Percentiles rank a stretch among this genome's conserved stretches.
Conservation (phyloP, 495 filamentous ascomycete species). For the Hypoxylon crocopeplum region DNA sequence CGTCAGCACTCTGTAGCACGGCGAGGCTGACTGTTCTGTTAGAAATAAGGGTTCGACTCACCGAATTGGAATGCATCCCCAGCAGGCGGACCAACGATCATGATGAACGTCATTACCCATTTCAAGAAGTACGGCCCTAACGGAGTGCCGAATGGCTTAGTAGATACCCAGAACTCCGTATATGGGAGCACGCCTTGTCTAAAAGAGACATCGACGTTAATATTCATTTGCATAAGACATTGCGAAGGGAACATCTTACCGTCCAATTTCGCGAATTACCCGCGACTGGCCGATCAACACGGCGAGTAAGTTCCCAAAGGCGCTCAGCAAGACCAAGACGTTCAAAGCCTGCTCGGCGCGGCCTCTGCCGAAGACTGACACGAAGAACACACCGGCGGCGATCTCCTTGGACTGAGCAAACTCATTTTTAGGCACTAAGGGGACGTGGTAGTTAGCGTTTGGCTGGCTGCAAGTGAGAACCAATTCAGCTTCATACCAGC, state of each 20-base stretch:
- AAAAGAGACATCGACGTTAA: no score
- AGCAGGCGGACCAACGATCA: slow-evolving; percentile 71
- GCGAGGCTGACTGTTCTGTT: slow-evolving; percentile 21
- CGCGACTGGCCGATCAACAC: slow-evolving; percentile 65
- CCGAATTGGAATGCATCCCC: slow-evolving; percentile 73
- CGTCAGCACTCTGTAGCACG: slow-evolving; percentile 14
- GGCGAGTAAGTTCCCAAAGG: slow-evolving; percentile 69
- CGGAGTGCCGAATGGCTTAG: slow-evolving; percentile 67
- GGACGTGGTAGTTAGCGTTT: slow-evolving; percentile 6
- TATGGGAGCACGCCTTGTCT: slow-evolving; percentile 72
- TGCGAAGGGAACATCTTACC: slow-evolving; percentile 31
- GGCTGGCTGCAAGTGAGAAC: not conserved
- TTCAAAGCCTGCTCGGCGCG: slow-evolving; percentile 61
- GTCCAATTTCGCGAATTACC: slow-evolving; percentile 66
- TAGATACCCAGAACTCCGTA: slow-evolving; percentile 68
- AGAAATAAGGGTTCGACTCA: slow-evolving; percentile 10
- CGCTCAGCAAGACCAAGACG: slow-evolving; percentile 66
- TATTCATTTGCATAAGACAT: not conserved
- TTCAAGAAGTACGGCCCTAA: slow-evolving; percentile 65
- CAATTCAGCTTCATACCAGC: slow-evolving; percentile 39
- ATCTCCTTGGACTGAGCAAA: slow-evolving; percentile 59
- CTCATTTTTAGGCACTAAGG: slow-evolving; percentile 57
- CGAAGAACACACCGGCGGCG: slow-evolving; percentile 66
- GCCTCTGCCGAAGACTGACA: slow-evolving; percentile 62
- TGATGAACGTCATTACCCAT: slow-evolving; percentile 64